These are phyloP conservation scores for Alternaria arbusti DNA, from an alignment of 2,329 filamentous ascomycete species.

Conservation along the genomic window DNA sequence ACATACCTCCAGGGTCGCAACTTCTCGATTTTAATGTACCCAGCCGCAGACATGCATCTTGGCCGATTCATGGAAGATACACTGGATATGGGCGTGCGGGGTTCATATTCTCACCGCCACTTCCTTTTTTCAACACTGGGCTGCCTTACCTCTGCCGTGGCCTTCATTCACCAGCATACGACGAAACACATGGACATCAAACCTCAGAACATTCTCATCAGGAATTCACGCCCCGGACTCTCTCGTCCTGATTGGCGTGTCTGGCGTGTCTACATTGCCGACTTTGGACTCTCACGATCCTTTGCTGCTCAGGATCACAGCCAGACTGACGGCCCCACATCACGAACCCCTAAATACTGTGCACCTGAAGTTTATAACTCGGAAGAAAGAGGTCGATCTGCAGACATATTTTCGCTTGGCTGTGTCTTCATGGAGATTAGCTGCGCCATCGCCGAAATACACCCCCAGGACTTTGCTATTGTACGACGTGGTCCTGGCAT, in stretches of 20 bases:
- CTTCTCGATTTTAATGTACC: slow-evolving; percentile 28
- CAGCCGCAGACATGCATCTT: slow-evolving; percentile 20
- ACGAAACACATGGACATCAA: slow-evolving; percentile 33
- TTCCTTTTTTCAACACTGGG: neutral
- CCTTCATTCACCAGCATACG: slow-evolving; percentile 8
- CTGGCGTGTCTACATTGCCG: slow-evolving; percentile 24
- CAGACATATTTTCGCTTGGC: too few relatives aligned
- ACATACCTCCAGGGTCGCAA: slow-evolving; percentile 15
- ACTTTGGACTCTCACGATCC: slow-evolving; percentile 28
- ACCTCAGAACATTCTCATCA: slow-evolving; percentile 26
- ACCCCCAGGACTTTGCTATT: too few relatives aligned
- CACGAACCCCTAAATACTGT: fast-evolving
- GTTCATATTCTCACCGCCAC: too few relatives aligned
- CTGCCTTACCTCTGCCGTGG: neutral
- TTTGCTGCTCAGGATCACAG: slow-evolving; percentile 18
- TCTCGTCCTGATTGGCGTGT: too few relatives aligned
- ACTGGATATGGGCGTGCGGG: too few relatives aligned
- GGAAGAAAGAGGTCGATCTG: slow-evolving; percentile 17
- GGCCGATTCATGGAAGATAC: slow-evolving; percentile 20
- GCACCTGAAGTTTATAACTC: slow-evolving; percentile 21
- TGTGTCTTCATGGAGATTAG: too few relatives aligned
- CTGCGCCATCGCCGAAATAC: too few relatives aligned
- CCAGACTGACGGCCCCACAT: slow-evolving; percentile 25
- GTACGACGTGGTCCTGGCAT: too few relatives aligned
- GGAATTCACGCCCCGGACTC: too few relatives aligned